phyloP scores from a whole-genome alignment of 1,139 yeast species.

The Geotrichum macrosporum region DNA sequence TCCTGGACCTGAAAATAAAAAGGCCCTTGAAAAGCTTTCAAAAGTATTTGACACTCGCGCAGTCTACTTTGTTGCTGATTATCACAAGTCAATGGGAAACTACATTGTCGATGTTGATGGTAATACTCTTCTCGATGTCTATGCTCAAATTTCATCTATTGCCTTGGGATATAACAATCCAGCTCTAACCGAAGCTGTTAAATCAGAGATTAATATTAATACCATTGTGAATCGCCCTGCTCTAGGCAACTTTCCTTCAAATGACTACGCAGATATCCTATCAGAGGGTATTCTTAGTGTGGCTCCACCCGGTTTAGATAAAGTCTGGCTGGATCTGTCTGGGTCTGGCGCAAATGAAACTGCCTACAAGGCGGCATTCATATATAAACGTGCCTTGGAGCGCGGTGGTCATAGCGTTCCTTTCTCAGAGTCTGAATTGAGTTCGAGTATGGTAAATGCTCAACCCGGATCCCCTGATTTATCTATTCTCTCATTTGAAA shows the following conservation, averaged over 20 bases:
- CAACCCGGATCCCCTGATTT: conserved; percentile 73
- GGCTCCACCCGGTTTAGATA: conserved; percentile 67
- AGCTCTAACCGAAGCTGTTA: conserved; percentile 56
- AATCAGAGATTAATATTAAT: conserved; percentile 58
- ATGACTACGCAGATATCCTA: conserved; percentile 56
- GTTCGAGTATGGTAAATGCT: conserved; percentile 60
- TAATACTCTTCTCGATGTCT: conserved; percentile 60
- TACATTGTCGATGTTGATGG: conserved; percentile 71
- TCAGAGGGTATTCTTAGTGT: conserved; percentile 53
- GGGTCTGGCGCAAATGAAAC: conserved; percentile 84
- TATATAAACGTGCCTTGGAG: conserved; percentile 62
- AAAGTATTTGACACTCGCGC: conserved; percentile 61
- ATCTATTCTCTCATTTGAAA: conserved; percentile 66
- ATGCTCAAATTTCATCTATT: conserved; percentile 74
- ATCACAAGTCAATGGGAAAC: conserved; percentile 64
- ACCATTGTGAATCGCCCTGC: conserved; percentile 77
- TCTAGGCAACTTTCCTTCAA: conserved; percentile 68
- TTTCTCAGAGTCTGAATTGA: conserved; percentile 57
- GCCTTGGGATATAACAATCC: conserved; percentile 80
- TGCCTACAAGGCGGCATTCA: conserved; percentile 80
- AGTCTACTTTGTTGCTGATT: conserved; percentile 65
- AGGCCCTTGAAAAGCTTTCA: conserved; percentile 46
- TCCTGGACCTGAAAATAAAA: conserved; percentile 62
- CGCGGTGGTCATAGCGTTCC: conserved; percentile 47
- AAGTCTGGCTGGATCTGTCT: conserved; percentile 69